Base-by-base conservation (phyloP, 768 basidiomycete genomes). In the Trametes meyenii region DNA sequence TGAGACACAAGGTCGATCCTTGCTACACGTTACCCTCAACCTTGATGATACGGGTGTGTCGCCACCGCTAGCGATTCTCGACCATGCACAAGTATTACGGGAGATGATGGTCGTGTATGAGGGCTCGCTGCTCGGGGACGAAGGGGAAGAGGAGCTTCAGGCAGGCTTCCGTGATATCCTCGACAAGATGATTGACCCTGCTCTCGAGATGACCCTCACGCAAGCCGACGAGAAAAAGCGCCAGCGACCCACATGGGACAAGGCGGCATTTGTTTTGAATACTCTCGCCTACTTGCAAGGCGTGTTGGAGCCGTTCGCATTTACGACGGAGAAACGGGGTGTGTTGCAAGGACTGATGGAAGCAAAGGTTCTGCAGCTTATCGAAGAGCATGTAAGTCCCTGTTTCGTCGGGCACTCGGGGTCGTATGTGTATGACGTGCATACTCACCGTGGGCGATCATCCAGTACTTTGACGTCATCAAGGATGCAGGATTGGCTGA, bases 31-130 rank as follows among this genome's bases (percentile, higher is more conserved):
- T n/a, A 75, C 80, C 12, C 71, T 88, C 16, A 87, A 88, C 48
- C 71, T 79, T 23, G 85, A 92, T 44, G 94, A 95, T 63, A 76
- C 84, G 0, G 84, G 88, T 0, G 75, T 90, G 6, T 80, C 83
- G 1, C 90, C 96, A 1, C 94, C 96, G 0, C 78, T 89, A 6
- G 78, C 83, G 0, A 85, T 98, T 19, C 83, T 94, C 36, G 94
- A 97, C 65, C 87, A 94, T 44, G 81, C 85, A 0, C 90, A 93
- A 62, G 86, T 92, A 58, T 79, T 98, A 10, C 87, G 90, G 13
- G 94, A 98, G 72, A 86, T 97, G 64, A 90, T 96, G 85, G 74
- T 80, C 0, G 94, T 97, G 5, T 96, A 96, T 72, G 86, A 92
- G 36, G 89, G 90, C 0, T 95, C 95, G 0, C 81, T 96, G 33